Base-by-base conservation (phyloP, 2,329 filamentous ascomycete species). In the Cercospora beticola region DNA sequence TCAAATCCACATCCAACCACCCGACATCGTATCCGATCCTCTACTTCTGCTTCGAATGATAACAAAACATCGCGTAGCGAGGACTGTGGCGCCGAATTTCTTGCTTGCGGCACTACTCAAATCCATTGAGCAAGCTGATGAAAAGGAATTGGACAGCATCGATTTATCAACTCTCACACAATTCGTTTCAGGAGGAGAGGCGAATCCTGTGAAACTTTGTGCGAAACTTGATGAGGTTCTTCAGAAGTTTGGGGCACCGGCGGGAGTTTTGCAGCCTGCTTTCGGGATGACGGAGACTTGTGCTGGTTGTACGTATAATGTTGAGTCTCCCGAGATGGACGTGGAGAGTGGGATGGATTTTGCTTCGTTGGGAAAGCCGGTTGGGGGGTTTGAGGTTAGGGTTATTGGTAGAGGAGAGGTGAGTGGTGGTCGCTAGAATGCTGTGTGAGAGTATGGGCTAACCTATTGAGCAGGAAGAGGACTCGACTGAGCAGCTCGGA, bases 401-500 rank as follows among this genome's bases (percentile, higher is more conserved):
- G 64, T 62, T 18, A 57, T 56, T n/a, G 21, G 31, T 7, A 57
- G 18, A n/a, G 28, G 21, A 40, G 57, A 31, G 36, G 60, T 62
- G 26, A 31, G n/a, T n/a, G n/a, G n/a, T n/a, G n/a, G n/a, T n/a
- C n/a, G n/a, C n/a, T n/a, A n/a, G n/a, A n/a, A n/a, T n/a, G n/a
- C n/a, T n/a, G n/a, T n/a, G n/a, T n/a, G n/a, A n/a, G n/a, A n/a
- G n/a, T n/a, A n/a, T n/a, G n/a, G n/a, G n/a, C n/a, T n/a, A n/a
- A n/a, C n/a, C n/a, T n/a, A n/a, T n/a, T n/a, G n/a, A 21, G 28
- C 14, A 58, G 56, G n/a, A 33, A 2, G 28, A 36, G 6, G 31
- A 36, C 3, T 21, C 31, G 4, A 12, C 30, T 6, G 94, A 98
- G 83, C 92, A 91, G 83, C 94, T 94, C 3, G 86, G 91, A 78